Percentiles rank a stretch among this genome's conserved stretches.
Evolutionary conservation across 768 basidiomycete genomes (phyloP).

Genomic region (Podaxis sp.): DNA sequence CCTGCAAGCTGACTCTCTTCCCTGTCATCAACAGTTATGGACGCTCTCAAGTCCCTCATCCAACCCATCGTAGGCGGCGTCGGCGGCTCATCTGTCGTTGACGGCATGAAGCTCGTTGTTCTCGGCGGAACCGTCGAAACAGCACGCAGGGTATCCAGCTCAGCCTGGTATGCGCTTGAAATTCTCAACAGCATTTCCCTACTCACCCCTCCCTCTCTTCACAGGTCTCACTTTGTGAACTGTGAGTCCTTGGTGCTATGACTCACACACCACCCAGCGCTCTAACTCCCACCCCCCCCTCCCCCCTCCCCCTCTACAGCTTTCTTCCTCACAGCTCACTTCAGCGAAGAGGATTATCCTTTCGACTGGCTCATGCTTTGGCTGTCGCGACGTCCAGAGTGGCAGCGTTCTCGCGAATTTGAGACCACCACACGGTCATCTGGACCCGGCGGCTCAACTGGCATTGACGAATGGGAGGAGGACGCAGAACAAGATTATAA

Average conservation of each 20-base stretch:
- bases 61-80: slow-evolving; percentile 75
- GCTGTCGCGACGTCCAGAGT: slow-evolving; percentile 80
- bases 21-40: slow-evolving; percentile 39
- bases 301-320: slow-evolving; percentile 34
- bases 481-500: slow-evolving; percentile 24
- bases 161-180: slow-evolving; percentile 61
- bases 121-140: slow-evolving; percentile 87
- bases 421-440: slow-evolving; percentile 80
- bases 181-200: slow-evolving; percentile 9
- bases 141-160: slow-evolving; percentile 74
- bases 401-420: slow-evolving; percentile 86
- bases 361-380: slow-evolving; percentile 92
- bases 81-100: slow-evolving; percentile 74
- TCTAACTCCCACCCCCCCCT: slow-evolving; percentile 17
- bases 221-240: slow-evolving; percentile 82
- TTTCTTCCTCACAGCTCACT: slow-evolving; percentile 87
- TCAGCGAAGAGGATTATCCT: slow-evolving; percentile 86
- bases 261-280: neutral
- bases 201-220: neutral
- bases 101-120: slow-evolving; percentile 88
- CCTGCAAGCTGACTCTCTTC: slow-evolving; percentile 7
- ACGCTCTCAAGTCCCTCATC: slow-evolving; percentile 76
- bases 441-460: slow-evolving; percentile 48
- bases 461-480: slow-evolving; percentile 40
- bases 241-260: slow-evolving; percentile 44